Percentiles rank a stretch among this genome's conserved stretches.
Conservation (phyloP, 306 rosid genomes). For the Acacia confusa region DNA sequence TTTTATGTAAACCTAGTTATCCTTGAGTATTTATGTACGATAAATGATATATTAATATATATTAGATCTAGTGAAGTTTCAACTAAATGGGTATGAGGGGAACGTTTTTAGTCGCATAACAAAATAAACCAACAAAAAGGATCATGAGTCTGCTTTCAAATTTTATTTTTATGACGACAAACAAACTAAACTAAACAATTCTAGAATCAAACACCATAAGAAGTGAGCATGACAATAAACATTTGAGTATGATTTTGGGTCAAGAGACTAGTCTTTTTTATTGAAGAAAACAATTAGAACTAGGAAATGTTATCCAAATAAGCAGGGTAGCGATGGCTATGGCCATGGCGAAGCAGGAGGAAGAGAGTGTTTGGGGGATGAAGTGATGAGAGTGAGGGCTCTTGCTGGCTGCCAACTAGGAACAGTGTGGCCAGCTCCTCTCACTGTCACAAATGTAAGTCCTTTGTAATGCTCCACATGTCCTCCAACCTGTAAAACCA, state of each 20-base stretch:
- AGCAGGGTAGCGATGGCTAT: background rate
- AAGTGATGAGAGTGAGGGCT: constrained; percentile 48
- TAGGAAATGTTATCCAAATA: background rate
- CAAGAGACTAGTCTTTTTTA: background rate
- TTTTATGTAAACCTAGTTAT: background rate
- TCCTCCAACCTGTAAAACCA: constrained; percentile 52
- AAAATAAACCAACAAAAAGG: background rate
- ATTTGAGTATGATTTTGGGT: background rate
- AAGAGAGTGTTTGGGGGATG: constrained; percentile 42
- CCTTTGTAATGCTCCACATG: constrained; percentile 54
- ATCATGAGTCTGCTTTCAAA: background rate
- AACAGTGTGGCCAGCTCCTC: constrained; percentile 63
- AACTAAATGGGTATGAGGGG: background rate
- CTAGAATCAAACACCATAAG: background rate
- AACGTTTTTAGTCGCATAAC: background rate
- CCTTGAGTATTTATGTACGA: background rate
- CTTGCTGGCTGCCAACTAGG: constrained; percentile 66
- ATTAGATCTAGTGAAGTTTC: background rate
- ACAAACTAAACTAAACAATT: background rate
- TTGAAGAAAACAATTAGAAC: background rate
- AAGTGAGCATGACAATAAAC: too few species aligned
- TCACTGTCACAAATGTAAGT: constrained; percentile 47
- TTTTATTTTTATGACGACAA: background rate
- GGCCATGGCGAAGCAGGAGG: constrained; percentile 42
- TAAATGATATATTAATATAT: background rate